Evolutionary conservation across 768 basidiomycete genomes (phyloP).

Genomic region (Phlegmacium glaucopus): DNA sequence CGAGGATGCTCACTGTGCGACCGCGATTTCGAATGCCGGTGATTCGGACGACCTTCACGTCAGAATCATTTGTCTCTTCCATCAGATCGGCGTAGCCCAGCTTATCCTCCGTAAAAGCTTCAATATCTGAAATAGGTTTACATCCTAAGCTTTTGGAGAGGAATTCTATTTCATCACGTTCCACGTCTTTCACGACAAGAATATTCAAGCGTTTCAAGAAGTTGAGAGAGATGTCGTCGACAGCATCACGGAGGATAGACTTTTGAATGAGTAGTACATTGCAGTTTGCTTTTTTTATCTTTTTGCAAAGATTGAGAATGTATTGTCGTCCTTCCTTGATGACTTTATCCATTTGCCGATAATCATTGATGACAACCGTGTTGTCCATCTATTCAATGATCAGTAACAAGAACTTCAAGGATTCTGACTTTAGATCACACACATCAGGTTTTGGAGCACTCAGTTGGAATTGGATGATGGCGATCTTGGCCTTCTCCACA

Average conservation of each 20-base stretch:
- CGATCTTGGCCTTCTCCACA: slow-evolving; percentile 98
- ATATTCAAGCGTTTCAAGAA: slow-evolving; percentile 98
- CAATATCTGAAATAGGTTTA: slow-evolving; percentile 96
- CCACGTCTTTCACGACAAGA: slow-evolving; percentile 94
- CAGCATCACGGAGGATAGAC: slow-evolving; percentile 98
- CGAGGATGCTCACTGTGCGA: slow-evolving; percentile 92
- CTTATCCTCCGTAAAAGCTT: slow-evolving; percentile 97
- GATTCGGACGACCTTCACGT: slow-evolving; percentile 89
- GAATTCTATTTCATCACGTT: slow-evolving; percentile 98
- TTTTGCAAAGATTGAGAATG: slow-evolving; percentile 96
- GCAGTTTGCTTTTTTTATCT: slow-evolving; percentile 99
- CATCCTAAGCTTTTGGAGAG: slow-evolving; percentile 91
- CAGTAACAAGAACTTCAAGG: slow-evolving; percentile 1
- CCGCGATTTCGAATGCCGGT: slow-evolving; percentile 95
- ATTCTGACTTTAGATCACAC: slow-evolving; percentile 25
- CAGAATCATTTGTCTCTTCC: slow-evolving; percentile 80
- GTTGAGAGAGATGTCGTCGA: slow-evolving; percentile 94
- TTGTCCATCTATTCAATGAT: slow-evolving; percentile 86
- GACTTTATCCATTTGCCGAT: slow-evolving; percentile 99
- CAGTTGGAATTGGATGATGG: slow-evolving; percentile 96
- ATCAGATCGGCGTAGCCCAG: slow-evolving; percentile 94
- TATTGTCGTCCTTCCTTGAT: slow-evolving; percentile 99
- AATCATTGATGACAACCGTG: slow-evolving; percentile 98
- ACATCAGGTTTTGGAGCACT: slow-evolving; percentile 98
- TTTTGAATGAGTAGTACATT: slow-evolving; percentile 99